Evolutionary conservation across 169 alveolate species (phyloP).

Genomic region (Plasmodium inui): DNA sequence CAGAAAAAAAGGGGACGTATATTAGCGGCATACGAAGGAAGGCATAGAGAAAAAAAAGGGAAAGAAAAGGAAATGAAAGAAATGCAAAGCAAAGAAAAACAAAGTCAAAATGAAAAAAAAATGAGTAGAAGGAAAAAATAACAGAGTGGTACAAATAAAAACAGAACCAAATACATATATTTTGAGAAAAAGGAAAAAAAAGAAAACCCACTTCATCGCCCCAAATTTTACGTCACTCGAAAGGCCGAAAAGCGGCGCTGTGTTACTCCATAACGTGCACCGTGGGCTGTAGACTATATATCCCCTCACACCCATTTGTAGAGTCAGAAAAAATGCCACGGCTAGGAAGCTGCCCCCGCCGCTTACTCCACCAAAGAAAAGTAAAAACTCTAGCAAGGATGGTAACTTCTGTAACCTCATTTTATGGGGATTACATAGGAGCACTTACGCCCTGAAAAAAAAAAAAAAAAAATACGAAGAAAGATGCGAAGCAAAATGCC

Average conservation of each 20-base stretch:
- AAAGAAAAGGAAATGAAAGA: not conserved
- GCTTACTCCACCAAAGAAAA: not conserved
- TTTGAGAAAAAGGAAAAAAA: too few relatives aligned
- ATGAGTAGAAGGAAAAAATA: not conserved
- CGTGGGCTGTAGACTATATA: not conserved
- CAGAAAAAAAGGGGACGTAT: not conserved
- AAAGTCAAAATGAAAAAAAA: not conserved
- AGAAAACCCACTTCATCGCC: not conserved
- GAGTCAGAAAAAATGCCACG: not conserved
- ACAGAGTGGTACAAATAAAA: not conserved
- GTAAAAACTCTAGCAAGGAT: not conserved
- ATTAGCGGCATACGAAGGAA: not conserved
- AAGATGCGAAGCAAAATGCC: not conserved
- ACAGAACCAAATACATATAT: not conserved
- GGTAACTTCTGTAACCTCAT: not conserved
- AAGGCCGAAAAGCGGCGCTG: not conserved
- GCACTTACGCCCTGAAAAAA: not conserved
- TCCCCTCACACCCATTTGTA: not conserved
- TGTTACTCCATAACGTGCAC: not conserved
- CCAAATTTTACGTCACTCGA: not conserved
- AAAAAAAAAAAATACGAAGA: too few relatives aligned
- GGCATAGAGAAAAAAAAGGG: not conserved
- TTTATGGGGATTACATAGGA: not conserved
- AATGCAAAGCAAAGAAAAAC: not conserved
- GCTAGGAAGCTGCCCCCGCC: not conserved